These are phyloP conservation scores for Arthrobotrys conoides DNA, from an alignment of 2,329 filamentous ascomycete species.

Conservation along the genomic window DNA sequence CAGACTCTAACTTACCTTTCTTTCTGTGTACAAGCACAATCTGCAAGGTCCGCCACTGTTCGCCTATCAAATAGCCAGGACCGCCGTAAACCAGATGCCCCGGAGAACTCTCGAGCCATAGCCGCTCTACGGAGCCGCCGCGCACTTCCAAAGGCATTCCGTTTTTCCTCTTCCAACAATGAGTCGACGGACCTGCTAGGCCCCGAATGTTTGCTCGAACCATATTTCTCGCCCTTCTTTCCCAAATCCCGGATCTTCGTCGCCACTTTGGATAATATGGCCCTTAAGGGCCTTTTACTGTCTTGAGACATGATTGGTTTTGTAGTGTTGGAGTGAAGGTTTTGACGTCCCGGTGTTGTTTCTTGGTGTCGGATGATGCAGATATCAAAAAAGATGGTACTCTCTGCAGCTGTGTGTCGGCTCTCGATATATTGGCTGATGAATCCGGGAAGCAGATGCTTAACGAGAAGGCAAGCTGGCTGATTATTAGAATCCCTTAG, in stretches of 20 bases:
- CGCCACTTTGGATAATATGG: constrained; percentile 42
- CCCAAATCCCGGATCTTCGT: constrained; percentile 31
- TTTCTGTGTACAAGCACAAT: constrained; percentile 23
- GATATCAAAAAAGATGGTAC: background rate
- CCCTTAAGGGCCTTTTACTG: constrained; percentile 13
- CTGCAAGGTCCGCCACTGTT: constrained; percentile 11
- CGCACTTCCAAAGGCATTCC: background rate
- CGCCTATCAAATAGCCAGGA: constrained; percentile 57
- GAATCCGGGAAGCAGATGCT: constrained; percentile 15
- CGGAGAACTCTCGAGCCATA: constrained; percentile 30
- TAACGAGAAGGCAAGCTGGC: constrained; percentile 35
- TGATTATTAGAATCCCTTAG: constrained; percentile 25
- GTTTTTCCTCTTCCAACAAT: background rate
- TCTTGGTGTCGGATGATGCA: constrained; percentile 25
- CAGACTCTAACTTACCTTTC: constrained; percentile 19
- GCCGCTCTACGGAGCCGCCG: background rate
- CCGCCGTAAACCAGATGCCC: constrained; percentile 41
- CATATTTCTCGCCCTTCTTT: constrained; percentile 21
- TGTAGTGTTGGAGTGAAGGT: constrained; percentile 3
- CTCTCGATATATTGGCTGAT: constrained; percentile 1
- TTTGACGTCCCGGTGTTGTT: constrained; percentile 29
- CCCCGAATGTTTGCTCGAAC: constrained; percentile 8
- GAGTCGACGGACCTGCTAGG: background rate
- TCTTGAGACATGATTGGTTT: constrained; percentile 23
- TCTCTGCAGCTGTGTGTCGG: no score